Conservation (phyloP, 495 filamentous ascomycete genomes). For the Pseudoneurospora amorphoporcata region DNA sequence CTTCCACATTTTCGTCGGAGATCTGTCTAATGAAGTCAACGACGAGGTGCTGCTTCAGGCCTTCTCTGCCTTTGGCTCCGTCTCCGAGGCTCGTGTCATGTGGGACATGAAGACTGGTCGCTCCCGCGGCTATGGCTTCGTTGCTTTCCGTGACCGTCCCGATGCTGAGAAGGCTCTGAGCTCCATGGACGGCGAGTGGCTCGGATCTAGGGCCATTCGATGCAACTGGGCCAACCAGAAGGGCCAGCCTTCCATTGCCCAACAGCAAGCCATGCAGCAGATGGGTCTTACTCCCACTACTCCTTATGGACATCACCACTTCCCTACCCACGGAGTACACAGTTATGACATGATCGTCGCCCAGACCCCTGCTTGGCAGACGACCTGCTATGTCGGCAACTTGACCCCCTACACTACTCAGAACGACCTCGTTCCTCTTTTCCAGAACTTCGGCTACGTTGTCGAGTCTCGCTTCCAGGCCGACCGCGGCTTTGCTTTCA, state of each 20-base stretch:
- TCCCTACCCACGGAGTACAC: constrained; percentile 91
- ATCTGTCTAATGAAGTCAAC: constrained; percentile 98
- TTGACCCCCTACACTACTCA: constrained; percentile 96
- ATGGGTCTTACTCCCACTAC: constrained; percentile 99
- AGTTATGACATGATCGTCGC: constrained; percentile 96
- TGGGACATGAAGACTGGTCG: constrained; percentile 99
- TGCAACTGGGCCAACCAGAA: constrained; percentile 99
- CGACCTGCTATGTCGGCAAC: constrained; percentile 97
- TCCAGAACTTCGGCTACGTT: constrained; percentile 97
- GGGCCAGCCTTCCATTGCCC: constrained; percentile 93
- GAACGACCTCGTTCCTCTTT: constrained; percentile 88
- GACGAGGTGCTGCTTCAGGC: constrained; percentile 92
- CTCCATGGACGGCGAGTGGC: constrained; percentile 99
- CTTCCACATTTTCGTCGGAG: constrained; percentile 98
- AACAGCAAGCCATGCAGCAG: constrained; percentile 91
- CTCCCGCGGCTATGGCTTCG: constrained; percentile 95
- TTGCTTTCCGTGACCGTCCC: constrained; percentile 87
- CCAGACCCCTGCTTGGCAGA: constrained; percentile 98
- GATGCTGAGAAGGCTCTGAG: constrained; percentile 95
- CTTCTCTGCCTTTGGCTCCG: constrained; percentile 91
- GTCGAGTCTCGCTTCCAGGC: constrained; percentile 96
- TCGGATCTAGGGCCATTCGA: constrained; percentile 94
- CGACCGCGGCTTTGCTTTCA: constrained; percentile 94
- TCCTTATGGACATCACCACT: constrained; percentile 93
- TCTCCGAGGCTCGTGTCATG: constrained; percentile 99